A percentile compares a stretch with the other conserved stretches of the same genome.
Conservation (phyloP, 106 monocot genomes). For the Phalaenopsis aphrodite region DNA sequence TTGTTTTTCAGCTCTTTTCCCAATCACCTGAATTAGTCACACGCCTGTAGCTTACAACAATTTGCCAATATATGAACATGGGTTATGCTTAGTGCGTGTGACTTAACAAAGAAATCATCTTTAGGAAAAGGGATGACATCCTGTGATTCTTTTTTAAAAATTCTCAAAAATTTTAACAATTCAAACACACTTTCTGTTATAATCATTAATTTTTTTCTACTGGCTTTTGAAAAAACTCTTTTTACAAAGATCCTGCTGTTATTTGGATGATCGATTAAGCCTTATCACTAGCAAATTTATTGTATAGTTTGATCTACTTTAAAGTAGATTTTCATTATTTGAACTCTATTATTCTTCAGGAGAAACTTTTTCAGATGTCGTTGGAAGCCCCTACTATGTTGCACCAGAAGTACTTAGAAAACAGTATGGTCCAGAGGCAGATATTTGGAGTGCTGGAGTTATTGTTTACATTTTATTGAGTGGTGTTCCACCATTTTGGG, state of each 20-base stretch:
- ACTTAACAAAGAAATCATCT: too few species aligned
- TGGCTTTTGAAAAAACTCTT: not conserved
- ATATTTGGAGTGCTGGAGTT: conserved; percentile 16
- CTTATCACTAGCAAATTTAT: not conserved
- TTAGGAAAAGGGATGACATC: too few species aligned
- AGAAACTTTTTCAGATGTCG: conserved; percentile 10
- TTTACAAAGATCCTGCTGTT: not conserved
- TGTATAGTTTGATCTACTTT: not conserved
- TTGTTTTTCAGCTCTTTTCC: too few species aligned
- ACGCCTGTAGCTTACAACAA: too few species aligned
- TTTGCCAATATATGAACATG: too few species aligned
- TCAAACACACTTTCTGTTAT: not conserved
- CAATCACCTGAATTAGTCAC: too few species aligned
- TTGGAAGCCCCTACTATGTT: conserved; percentile 13
- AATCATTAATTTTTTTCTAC: not conserved
- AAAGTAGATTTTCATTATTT: not conserved
- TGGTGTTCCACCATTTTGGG: conserved; percentile 14
- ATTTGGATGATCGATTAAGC: not conserved
- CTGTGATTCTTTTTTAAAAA: too few species aligned
- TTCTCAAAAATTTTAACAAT: not conserved
- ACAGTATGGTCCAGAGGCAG: conserved; percentile 9
- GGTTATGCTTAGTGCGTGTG: too few species aligned
- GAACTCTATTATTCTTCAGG: not conserved
- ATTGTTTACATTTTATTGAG: conserved; percentile 11
- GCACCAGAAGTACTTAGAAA: conserved; percentile 12